Percentiles rank a stretch among this genome's conserved stretches.
These are phyloP conservation scores for Inga laurina DNA, from an alignment of 306 rosid genomes.

Conservation along the genomic window DNA sequence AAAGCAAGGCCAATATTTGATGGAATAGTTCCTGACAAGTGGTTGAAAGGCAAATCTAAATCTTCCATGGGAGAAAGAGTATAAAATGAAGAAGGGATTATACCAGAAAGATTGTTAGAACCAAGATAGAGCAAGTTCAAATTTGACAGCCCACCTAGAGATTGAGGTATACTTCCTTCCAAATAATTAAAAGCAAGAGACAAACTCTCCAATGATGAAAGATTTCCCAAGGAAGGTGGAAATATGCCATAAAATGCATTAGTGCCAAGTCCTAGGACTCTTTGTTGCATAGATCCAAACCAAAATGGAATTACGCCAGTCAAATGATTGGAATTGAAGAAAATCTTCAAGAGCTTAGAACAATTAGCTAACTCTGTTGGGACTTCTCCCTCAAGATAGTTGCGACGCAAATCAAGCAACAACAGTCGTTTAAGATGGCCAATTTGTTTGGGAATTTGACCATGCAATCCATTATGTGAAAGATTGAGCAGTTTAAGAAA, in stretches of 20 bases:
- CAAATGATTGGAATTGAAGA: background rate
- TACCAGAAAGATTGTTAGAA: too few relatives aligned
- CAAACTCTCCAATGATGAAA: too few relatives aligned
- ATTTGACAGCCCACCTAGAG: too few relatives aligned
- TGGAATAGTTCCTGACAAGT: too few relatives aligned
- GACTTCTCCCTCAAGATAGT: background rate
- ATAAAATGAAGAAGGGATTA: too few relatives aligned
- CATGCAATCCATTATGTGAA: background rate
- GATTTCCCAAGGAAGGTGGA: too few relatives aligned
- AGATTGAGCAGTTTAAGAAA: background rate
- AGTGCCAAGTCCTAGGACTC: background rate
- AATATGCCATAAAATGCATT: slow-evolving; percentile 20
- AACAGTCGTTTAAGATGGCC: background rate
- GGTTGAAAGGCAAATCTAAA: too few relatives aligned
- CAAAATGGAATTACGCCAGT: slow-evolving; percentile 21
- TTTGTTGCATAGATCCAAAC: slow-evolving; percentile 10
- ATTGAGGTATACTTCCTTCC: too few relatives aligned
- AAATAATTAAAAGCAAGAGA: too few relatives aligned
- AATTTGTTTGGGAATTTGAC: too few relatives aligned
- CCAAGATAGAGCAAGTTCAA: too few relatives aligned
- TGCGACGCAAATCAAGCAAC: background rate
- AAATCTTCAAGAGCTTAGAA: background rate
- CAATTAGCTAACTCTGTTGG: background rate
- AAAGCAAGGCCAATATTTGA: background rate
- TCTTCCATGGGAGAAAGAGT: too few relatives aligned